These are phyloP conservation scores for Fusarium torreyae DNA, from an alignment of 2,329 filamentous ascomycete genomes.

Conservation along the genomic window DNA sequence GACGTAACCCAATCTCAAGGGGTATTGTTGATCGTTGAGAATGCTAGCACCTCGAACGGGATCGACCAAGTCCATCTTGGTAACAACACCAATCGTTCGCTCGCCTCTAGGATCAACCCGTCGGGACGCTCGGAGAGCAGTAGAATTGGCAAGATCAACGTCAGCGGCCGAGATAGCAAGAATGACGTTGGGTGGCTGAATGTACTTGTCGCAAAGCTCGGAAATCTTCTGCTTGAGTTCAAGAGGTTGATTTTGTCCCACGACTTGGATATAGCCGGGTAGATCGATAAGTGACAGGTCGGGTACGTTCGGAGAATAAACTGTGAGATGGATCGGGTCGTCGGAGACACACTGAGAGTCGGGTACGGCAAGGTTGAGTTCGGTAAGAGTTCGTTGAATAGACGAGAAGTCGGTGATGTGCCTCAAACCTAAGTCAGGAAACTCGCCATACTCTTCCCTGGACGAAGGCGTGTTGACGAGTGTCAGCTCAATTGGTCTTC, in stretches of 20 bases:
- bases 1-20: slow-evolving; percentile 94
- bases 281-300: slow-evolving; percentile 97
- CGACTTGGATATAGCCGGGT: slow-evolving; percentile 97
- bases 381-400: slow-evolving; percentile 93
- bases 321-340: slow-evolving; percentile 95
- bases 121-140: slow-evolving; percentile 88
- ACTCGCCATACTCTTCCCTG: slow-evolving; percentile 93
- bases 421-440: slow-evolving; percentile 89
- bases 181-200: slow-evolving; percentile 95
- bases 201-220: slow-evolving; percentile 98
- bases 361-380: slow-evolving; percentile 93
- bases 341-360: slow-evolving; percentile 94
- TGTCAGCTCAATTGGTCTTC: slow-evolving; percentile 94
- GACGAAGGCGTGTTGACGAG: slow-evolving; percentile 94
- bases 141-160: slow-evolving; percentile 97
- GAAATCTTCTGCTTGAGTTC: slow-evolving; percentile 96
- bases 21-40: slow-evolving; percentile 91
- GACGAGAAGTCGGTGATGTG: slow-evolving; percentile 93
- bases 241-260: slow-evolving; percentile 88
- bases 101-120: slow-evolving; percentile 95
- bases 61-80: slow-evolving; percentile 98
- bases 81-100: slow-evolving; percentile 97
- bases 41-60: slow-evolving; percentile 83
- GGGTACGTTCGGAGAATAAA: slow-evolving; percentile 95
- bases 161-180: slow-evolving; percentile 97